Evolutionary conservation across 106 monocot genomes (phyloP).

Genomic region (Triglochin maritima): DNA sequence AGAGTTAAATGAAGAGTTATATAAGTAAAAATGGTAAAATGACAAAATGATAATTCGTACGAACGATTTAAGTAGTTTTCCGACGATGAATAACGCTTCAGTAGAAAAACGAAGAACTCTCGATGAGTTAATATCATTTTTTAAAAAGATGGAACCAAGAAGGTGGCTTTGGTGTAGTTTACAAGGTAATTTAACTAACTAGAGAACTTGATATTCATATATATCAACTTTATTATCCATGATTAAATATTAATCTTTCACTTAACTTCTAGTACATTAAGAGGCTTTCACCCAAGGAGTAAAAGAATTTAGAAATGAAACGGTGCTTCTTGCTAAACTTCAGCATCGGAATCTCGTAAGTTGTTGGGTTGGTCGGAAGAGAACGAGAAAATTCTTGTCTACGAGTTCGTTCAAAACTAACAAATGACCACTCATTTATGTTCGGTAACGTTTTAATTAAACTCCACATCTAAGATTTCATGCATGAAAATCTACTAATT

Average conservation of each 20-base stretch:
- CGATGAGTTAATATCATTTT: too few species aligned
- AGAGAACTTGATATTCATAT: neutral
- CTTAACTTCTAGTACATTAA: neutral
- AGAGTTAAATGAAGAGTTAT: too few species aligned
- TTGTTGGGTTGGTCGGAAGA: constrained; percentile 8
- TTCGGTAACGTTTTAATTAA: constrained; percentile 9
- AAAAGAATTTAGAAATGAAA: constrained; percentile 10
- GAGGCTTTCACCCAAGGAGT: neutral
- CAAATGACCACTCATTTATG: neutral
- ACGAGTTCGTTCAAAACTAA: neutral
- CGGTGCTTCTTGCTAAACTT: constrained; percentile 9
- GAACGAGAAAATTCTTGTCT: constrained; percentile 10
- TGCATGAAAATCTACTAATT: neutral
- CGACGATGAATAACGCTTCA: too few species aligned
- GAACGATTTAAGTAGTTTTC: too few species aligned
- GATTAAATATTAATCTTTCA: neutral
- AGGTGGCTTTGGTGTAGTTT: constrained; percentile 12
- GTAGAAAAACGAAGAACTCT: too few species aligned
- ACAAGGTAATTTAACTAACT: constrained; percentile 4
- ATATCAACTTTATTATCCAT: neutral
- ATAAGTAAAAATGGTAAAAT: too few species aligned
- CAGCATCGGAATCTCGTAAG: constrained; percentile 17
- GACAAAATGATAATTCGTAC: too few species aligned
- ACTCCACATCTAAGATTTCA: neutral
- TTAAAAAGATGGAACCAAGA: too few species aligned